These are phyloP conservation scores for Gonium pectorale DNA, from an alignment of 139 green algal genomes.

Conservation along the genomic window DNA sequence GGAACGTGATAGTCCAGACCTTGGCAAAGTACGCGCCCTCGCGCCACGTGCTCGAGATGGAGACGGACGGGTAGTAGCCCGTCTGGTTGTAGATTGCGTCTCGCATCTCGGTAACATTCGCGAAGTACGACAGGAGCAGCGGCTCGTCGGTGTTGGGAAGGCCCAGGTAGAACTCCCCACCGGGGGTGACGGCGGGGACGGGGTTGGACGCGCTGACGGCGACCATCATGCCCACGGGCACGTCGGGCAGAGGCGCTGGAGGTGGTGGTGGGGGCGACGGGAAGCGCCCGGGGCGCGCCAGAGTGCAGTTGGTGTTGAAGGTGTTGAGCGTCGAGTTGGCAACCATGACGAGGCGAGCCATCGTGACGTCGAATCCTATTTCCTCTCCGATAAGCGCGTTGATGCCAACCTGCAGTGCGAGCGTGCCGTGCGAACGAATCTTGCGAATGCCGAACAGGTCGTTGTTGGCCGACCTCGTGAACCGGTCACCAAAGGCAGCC, in stretches of 20 bases:
- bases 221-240: neutral
- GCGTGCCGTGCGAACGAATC: neutral
- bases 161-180: neutral
- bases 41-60: neutral
- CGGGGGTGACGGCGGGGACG: neutral
- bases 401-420: slow-evolving; percentile 1
- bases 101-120: neutral
- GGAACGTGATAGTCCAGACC: slow-evolving; percentile 24
- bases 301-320: too few relatives aligned
- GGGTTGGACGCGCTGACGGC: neutral
- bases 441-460: slow-evolving; percentile 29
- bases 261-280: neutral
- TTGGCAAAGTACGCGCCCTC: slow-evolving; percentile 28
- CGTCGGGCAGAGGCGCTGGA: too few relatives aligned
- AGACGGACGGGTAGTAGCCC: neutral
- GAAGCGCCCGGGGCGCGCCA: neutral
- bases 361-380: neutral
- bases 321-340: too few relatives aligned
- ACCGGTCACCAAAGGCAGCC: neutral
- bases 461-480: neutral
- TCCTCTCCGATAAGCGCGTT: neutral
- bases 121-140: neutral
- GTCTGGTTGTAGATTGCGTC: neutral
- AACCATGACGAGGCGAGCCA: neutral
- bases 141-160: neutral